Base-by-base conservation (phyloP, 768 basidiomycete genomes). In the Boletus rex-veris region DNA sequence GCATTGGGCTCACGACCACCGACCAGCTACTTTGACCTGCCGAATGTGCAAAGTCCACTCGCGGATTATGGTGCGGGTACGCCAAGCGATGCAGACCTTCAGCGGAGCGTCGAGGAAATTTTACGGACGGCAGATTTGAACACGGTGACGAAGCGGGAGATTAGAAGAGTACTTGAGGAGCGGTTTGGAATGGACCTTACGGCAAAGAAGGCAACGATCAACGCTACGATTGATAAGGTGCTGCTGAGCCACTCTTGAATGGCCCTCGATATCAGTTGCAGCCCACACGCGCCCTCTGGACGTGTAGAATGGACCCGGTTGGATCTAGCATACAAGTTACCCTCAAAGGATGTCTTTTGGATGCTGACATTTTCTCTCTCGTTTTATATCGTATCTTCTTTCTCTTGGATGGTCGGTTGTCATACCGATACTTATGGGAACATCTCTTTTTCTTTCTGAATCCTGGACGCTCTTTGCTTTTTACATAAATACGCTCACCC, bases 141-240 rank as follows among this genome's bases (percentile, higher is more conserved):
- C 65, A 83, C 84, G 11, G 79, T 97, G 53, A 98, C 96, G 48
- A 98, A 98, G 76, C 85, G 95, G 61, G 90, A 87, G 61, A 86
- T 99, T 47, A 81, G 96, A 37, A 78, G 84, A 52, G 82, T 84
- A 64, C 75, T 99, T 35, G 95, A 98, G 71, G 83, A 84, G 55
- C 80, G 79, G 55, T 97, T 88, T 66, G 87, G 86, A 33, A 82
- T 85, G 74, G 89, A 90, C 67, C 72, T 98, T 53, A 80, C 82
- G 12, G 59, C 82, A 21, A 80, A 86, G 52, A 91, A 93, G 71
- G 74, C 75, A 26, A 76, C 77, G 26, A 90, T 94, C 70, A 94
- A 93, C 59, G 77, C 82, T 45, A 80, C 84, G 14, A 92, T 94
- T 58, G 90, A 92, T 65, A 75, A 84, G 50, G 75, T 82, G 40